These are phyloP conservation scores for Cytidiella melzeri DNA, from an alignment of 768 basidiomycete genomes.

Conservation along the genomic window DNA sequence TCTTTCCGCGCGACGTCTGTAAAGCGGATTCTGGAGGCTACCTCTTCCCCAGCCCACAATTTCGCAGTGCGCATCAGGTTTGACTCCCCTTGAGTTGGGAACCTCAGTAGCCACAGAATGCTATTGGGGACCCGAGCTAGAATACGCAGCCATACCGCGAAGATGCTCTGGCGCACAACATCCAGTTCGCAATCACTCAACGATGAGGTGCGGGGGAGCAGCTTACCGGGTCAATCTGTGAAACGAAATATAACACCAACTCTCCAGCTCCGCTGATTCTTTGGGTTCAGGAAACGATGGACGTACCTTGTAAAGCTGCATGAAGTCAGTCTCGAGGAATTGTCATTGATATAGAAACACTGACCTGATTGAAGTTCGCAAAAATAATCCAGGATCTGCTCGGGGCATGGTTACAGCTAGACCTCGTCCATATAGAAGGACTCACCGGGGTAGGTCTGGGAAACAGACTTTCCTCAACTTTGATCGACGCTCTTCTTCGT, in stretches of 20 bases:
- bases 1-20: conserved; percentile 44
- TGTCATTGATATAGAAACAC: not conserved
- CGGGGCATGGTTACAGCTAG: not conserved
- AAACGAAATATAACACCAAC: not conserved
- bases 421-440: conserved; percentile 1
- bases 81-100: conserved; percentile 41
- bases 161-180: conserved; percentile 29
- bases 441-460: conserved; percentile 38
- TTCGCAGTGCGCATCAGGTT: conserved; percentile 36
- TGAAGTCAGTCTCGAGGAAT: conserved; percentile 10
- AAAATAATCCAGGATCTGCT: conserved; percentile 39
- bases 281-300: not conserved
- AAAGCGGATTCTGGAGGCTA: conserved; percentile 40
- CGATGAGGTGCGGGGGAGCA: not conserved
- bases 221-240: conserved; percentile 32
- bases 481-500: conserved; percentile 34
- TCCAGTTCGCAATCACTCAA: too few relatives aligned
- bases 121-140: conserved; percentile 37
- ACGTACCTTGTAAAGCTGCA: conserved; percentile 39
- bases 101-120: conserved; percentile 48
- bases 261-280: not conserved
- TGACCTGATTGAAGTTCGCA: conserved; percentile 49
- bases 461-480: conserved; percentile 35
- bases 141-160: conserved; percentile 44
- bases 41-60: conserved; percentile 40